Conservation (phyloP, 2,329 filamentous ascomycete species). For the Curvularia lunata region DNA sequence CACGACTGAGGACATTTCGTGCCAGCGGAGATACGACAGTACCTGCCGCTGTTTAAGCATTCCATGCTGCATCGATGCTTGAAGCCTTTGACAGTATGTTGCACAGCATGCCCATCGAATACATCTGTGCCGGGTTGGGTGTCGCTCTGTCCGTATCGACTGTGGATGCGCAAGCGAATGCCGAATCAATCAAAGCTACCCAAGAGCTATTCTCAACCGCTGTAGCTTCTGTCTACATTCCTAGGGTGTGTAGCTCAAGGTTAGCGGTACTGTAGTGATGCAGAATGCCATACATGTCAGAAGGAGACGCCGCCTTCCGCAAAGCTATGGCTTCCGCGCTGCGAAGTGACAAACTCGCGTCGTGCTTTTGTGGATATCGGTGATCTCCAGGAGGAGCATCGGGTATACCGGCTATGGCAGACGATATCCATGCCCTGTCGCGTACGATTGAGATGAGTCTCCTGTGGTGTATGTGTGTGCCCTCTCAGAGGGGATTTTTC, state of each 20-base stretch:
- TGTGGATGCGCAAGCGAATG: not conserved
- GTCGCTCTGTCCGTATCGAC: not conserved
- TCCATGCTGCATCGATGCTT: not conserved
- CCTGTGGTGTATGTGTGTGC: not conserved
- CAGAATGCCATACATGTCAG: not conserved
- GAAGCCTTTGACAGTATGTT: not conserved
- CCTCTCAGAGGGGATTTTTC: constrained; percentile 1
- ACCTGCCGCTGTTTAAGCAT: not conserved
- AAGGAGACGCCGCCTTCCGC: not conserved
- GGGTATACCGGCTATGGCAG: not conserved
- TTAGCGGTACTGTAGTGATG: not conserved
- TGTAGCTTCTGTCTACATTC: not conserved
- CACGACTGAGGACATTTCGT: not conserved
- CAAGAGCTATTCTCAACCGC: not conserved
- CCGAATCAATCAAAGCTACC: not conserved
- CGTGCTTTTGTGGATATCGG: not conserved
- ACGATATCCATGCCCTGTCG: not conserved
- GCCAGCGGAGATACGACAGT: not conserved
- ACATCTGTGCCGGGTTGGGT: not conserved
- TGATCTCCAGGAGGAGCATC: not conserved
- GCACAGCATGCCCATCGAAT: not conserved
- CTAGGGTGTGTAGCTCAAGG: not conserved
- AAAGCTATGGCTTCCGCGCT: not conserved
- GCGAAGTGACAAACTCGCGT: not conserved
- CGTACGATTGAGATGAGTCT: not conserved